Conservation (phyloP, 768 basidiomycete species). For the Lepiota venenata region DNA sequence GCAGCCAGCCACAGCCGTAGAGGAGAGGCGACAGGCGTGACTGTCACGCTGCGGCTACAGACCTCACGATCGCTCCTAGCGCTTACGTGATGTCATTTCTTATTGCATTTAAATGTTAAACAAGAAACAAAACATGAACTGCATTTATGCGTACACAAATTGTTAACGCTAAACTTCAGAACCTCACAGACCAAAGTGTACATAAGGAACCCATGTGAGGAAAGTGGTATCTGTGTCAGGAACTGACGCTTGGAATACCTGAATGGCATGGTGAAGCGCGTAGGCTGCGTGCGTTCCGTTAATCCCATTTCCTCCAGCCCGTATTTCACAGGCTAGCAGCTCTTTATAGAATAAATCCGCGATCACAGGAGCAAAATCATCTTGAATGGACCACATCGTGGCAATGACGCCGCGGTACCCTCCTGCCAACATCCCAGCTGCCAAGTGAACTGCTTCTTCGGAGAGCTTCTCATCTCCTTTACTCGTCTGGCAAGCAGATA, state of each 20-base stretch:
- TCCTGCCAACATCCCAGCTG: conserved; percentile 18
- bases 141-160: too few species aligned
- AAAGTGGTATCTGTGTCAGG: not conserved
- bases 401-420: conserved; percentile 17
- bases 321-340: not conserved
- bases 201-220: conserved; percentile 12
- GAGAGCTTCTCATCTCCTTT: conserved; percentile 13
- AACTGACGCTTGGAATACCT: not conserved
- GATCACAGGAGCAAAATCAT: conserved; percentile 11
- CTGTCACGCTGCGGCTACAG: too few species aligned
- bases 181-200: conserved; percentile 11
- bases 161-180: too few species aligned
- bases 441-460: conserved; percentile 18
- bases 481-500: conserved; percentile 19
- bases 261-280: conserved; percentile 8
- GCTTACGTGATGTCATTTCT: too few species aligned
- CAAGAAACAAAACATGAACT: too few species aligned
- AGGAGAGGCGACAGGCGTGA: too few species aligned
- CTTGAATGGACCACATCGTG: conserved; percentile 20
- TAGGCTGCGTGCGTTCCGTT: conserved; percentile 1
- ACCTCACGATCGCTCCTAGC: too few species aligned
- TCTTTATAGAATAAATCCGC: conserved; percentile 11
- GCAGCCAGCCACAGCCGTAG: too few species aligned
- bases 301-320: not conserved
- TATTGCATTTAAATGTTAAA: too few species aligned